Evolutionary conservation across 345 rosid genomes (phyloP).

Genomic region (Salix dunnii): DNA sequence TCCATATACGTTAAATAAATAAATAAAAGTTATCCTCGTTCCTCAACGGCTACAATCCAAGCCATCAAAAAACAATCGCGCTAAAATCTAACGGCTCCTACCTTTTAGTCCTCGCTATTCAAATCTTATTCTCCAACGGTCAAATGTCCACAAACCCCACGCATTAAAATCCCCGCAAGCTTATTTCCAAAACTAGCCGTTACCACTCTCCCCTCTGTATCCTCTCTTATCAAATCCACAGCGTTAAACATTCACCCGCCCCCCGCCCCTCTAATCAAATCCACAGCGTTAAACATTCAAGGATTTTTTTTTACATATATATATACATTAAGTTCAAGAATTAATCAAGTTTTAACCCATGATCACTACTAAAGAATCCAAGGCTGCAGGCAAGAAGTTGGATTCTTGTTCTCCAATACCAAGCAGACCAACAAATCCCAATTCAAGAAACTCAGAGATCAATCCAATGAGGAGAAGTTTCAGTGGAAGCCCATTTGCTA

Average conservation of each 20-base stretch:
- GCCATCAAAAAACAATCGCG: background rate
- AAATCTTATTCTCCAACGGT: conserved; percentile 13
- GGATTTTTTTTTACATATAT: background rate
- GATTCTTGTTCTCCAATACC: conserved; percentile 25
- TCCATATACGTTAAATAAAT: background rate
- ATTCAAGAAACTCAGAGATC: conserved; percentile 53
- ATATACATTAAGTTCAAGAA: background rate
- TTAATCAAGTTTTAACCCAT: background rate
- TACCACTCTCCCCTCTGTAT: background rate
- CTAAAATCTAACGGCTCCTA: conserved; percentile 7
- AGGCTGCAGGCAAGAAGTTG: conserved; percentile 18
- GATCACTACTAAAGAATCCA: background rate
- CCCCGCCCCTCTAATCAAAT: background rate
- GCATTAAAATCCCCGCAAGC: background rate
- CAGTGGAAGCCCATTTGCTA: conserved; percentile 49
- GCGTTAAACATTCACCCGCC: background rate
- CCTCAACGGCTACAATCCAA: conserved; percentile 13
- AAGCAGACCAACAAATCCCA: conserved; percentile 35
- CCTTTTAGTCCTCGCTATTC: conserved; percentile 1
- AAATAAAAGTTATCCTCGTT: background rate
- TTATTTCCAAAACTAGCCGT: conserved; percentile 19
- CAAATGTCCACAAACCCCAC: background rate
- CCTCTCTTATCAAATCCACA: background rate
- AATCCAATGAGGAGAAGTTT: conserved; percentile 73
- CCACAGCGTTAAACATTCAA: background rate